Evolutionary conservation across 2,329 filamentous ascomycete species (phyloP), one percentile per base, ranked within the genome.

Genomic region (Penicillium freii): DNA sequence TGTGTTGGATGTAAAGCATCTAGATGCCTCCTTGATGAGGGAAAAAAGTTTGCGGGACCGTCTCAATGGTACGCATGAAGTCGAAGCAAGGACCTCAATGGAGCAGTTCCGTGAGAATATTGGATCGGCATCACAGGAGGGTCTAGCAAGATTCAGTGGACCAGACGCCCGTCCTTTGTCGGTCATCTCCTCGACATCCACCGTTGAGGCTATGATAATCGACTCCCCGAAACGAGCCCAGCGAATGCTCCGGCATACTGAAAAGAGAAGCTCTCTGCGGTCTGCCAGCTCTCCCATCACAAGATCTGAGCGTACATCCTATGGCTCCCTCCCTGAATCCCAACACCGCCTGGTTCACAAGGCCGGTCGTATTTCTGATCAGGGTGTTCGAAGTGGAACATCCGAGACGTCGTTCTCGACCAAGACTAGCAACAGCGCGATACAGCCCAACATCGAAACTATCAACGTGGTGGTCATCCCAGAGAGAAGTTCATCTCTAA

Each of bases 121-220:
- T 59, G 80, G 77, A 25, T 83, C 81, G 81, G 76, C 79, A 23
- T 68, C 74, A 9, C 68, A 73, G 48, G 64, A 73, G 59, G 60
- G 69, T 45, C 51, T 67, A 50, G 49, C 64, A 53, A 54, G 69
- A 21, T 66, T 62, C 47, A 65, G 69, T 21, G 61, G 64, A 6
- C 63, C 70, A 19, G 71, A 73, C 13, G 62, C 60, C 51, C 73
- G 71, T 61, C 77, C 82, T 43, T 71, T 78, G 21, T 85, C 83
- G 15, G 76, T 69, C 17, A 70, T 78, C 3, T 85, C 83, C 3
- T 77, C 78, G 23, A 76, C 78, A 11, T 85, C 83, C 6, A 83
- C 82, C 0, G 74, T 85, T 17, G 81, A 84, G 71, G 83, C 81
- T 13, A 76, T 82, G 66, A 81, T 85, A 31, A 77, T 84, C 44